Conservation (phyloP, 2,329 filamentous ascomycete species). For the Fusarium gaditjirri region DNA sequence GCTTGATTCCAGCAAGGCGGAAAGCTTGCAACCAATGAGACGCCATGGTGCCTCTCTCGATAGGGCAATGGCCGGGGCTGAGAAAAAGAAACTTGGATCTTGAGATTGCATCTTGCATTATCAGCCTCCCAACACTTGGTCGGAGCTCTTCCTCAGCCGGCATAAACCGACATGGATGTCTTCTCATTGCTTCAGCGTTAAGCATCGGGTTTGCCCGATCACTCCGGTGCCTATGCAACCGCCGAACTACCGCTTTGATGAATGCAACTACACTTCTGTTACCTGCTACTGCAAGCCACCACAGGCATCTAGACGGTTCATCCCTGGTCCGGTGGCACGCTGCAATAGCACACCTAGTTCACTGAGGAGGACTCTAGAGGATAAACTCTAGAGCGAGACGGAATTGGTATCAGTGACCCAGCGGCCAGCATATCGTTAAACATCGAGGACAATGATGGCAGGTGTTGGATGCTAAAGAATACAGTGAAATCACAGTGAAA, state of each 20-base stretch:
- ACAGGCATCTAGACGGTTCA: conserved; percentile 6
- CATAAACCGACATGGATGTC: conserved; percentile 17
- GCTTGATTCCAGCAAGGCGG: background rate
- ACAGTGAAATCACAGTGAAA: background rate
- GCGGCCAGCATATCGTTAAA: background rate
- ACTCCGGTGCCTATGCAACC: conserved; percentile 11
- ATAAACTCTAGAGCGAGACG: background rate
- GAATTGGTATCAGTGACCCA: background rate
- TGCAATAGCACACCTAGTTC: conserved; percentile 19
- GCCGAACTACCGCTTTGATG: conserved; percentile 12
- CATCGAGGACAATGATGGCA: background rate
- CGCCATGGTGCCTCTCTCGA: background rate
- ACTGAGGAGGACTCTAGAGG: background rate
- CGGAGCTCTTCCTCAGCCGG: conserved; percentile 25
- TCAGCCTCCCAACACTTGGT: conserved; percentile 10
- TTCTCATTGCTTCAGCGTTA: background rate
- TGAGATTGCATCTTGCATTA: conserved; percentile 30
- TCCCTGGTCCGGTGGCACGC: conserved; percentile 17
- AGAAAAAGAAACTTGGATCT: conserved; percentile 28
- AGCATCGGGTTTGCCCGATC: conserved; percentile 19
- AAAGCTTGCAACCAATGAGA: background rate
- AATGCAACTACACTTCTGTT: conserved; percentile 7
- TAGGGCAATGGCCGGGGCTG: background rate
- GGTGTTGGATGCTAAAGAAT: background rate
- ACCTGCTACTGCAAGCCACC: conserved; percentile 42